Conservation (phyloP, 768 basidiomycete genomes). For the Leucocoprinus sp. region DNA sequence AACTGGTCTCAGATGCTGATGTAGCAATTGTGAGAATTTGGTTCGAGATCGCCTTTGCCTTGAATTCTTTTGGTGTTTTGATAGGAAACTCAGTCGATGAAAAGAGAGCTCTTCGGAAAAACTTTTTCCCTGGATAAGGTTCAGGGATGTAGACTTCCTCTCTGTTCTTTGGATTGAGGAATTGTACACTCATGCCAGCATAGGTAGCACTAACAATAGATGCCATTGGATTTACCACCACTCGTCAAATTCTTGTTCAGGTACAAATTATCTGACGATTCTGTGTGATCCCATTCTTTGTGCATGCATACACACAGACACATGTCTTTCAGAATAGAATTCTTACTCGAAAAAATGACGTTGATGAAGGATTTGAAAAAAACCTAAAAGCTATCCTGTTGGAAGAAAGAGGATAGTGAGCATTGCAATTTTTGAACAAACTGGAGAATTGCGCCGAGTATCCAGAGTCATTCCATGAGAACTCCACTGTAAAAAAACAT, state of each 20-base stretch:
- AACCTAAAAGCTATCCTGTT: too few species aligned
- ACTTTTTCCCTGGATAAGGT: too few species aligned
- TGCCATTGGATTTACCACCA: not conserved
- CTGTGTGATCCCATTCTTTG: too few species aligned
- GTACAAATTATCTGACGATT: not conserved
- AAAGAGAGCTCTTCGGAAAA: slow-evolving; percentile 2
- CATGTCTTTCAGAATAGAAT: too few species aligned
- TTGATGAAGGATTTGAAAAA: too few species aligned
- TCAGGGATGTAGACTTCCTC: not conserved
- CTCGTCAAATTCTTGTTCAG: not conserved
- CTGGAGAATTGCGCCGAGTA: too few species aligned
- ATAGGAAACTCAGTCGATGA: slow-evolving; percentile 27
- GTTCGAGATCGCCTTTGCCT: slow-evolving; percentile 27
- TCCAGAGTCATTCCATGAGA: too few species aligned
- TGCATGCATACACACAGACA: too few species aligned
- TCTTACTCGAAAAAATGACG: too few species aligned
- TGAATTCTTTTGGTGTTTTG: slow-evolving; percentile 16
- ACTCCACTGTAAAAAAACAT: too few species aligned
- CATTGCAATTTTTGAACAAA: too few species aligned
- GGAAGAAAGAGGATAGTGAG: too few species aligned
- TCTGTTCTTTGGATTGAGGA: not conserved
- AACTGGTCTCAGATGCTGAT: slow-evolving; percentile 48
- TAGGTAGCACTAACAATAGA: not conserved
- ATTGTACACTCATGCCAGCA: not conserved
- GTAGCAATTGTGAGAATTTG: slow-evolving; percentile 31